Evolutionary conservation across 805 yeast genomes (phyloP).

Genomic region (Kodamaea sagamina): DNA sequence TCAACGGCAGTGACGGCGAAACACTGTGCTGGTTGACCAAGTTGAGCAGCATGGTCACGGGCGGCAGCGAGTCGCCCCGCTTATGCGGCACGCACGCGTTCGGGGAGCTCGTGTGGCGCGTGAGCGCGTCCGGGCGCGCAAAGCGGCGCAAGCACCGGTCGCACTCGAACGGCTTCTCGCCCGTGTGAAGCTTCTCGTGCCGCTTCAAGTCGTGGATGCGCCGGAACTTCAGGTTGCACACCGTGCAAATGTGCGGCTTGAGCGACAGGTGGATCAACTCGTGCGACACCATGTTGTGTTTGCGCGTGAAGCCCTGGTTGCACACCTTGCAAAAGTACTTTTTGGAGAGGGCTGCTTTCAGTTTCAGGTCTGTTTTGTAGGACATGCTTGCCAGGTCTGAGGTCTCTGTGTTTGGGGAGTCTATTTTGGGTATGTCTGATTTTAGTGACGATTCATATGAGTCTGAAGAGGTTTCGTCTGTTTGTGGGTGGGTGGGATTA

Average conservation of each 20-base stretch:
- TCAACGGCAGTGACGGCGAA: not conserved
- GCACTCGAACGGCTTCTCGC: conserved; percentile 70
- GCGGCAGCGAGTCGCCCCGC: not conserved
- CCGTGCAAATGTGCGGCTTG: conserved; percentile 63
- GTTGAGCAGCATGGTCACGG: not conserved
- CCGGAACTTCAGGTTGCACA: conserved; percentile 64
- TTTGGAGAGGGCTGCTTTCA: conserved; percentile 19
- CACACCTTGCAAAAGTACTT: conserved; percentile 59
- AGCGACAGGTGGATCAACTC: conserved; percentile 64
- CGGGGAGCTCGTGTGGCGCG: conserved; percentile 59
- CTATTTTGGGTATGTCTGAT: too few relatives aligned
- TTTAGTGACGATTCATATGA: too few relatives aligned
- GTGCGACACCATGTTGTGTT: conserved; percentile 74
- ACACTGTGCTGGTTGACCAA: not conserved
- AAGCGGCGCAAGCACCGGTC: conserved; percentile 60
- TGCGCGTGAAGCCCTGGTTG: conserved; percentile 64
- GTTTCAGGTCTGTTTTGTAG: not conserved
- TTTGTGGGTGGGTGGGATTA: too few relatives aligned
- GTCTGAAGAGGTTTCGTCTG: too few relatives aligned
- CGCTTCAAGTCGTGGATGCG: conserved; percentile 76
- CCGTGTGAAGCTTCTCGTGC: conserved; percentile 74
- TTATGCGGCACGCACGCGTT: conserved; percentile 31
- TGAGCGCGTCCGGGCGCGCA: conserved; percentile 75
- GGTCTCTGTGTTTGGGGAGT: too few relatives aligned
- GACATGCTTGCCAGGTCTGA: not conserved